A percentile compares a stretch with the other conserved stretches of the same genome.
Conservation (phyloP, 202 grass and related monocot genomes). For the Bolboschoenoplectus hybrid region DNA sequence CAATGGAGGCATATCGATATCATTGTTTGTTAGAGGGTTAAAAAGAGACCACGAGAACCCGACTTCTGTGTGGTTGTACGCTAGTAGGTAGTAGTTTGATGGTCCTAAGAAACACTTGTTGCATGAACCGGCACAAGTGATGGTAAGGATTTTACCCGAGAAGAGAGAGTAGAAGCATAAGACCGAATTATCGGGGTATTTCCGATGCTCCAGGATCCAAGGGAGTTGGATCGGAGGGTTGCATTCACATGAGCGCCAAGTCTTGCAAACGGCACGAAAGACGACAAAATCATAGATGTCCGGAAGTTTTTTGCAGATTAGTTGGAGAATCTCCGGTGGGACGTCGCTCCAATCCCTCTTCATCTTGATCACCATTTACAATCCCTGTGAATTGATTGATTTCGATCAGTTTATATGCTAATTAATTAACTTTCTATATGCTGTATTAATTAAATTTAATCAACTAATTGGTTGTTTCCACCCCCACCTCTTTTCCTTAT, state of each 20-base stretch:
- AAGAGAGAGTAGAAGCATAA: neutral
- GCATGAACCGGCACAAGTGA: neutral
- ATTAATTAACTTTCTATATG: too few species aligned
- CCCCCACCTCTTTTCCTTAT: too few species aligned
- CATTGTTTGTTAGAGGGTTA: conserved; percentile 15
- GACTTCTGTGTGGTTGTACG: neutral
- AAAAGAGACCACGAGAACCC: neutral
- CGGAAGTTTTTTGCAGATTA: neutral
- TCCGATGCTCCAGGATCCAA: neutral
- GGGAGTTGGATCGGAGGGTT: neutral
- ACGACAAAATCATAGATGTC: neutral
- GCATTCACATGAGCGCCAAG: neutral
- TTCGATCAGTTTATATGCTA: too few species aligned
- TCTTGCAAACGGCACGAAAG: conserved; percentile 9
- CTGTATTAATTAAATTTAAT: too few species aligned
- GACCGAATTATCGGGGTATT: too few species aligned
- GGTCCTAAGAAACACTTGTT: conserved; percentile 22
- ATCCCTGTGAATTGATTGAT: neutral
- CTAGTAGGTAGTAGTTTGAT: neutral
- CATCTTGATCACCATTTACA: neutral
- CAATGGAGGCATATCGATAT: neutral
- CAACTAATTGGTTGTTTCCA: too few species aligned
- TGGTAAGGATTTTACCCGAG: neutral
- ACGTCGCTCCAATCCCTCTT: neutral
- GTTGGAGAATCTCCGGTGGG: neutral